Conservation (phyloP, 2,329 filamentous ascomycete genomes). For the Aspergillus fijiensis region DNA sequence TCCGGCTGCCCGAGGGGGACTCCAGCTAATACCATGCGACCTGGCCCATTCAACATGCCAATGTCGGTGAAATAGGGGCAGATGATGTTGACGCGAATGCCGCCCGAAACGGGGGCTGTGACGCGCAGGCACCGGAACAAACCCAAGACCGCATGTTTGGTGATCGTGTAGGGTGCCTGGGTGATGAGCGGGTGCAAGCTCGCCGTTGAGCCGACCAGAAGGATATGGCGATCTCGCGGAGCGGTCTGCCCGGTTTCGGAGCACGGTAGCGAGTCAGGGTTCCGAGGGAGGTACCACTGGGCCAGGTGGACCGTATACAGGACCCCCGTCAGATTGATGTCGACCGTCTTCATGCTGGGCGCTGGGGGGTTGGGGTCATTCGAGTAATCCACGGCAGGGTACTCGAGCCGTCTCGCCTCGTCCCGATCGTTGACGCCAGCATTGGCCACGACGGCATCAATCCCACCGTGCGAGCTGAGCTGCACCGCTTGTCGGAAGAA, state of each 20-base stretch:
- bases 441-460: neutral
- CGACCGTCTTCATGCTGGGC: neutral
- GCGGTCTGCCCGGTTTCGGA: neutral
- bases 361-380: neutral
- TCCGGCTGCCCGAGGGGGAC: neutral
- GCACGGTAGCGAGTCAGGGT: neutral
- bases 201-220: neutral
- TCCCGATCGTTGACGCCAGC: neutral
- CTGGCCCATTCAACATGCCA: neutral
- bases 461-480: neutral
- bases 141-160: neutral
- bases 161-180: neutral
- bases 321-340: neutral
- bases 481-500: conserved; percentile 1
- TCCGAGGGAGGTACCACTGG: neutral
- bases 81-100: neutral
- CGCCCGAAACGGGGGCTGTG: neutral
- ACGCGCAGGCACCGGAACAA: neutral
- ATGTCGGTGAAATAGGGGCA: neutral
- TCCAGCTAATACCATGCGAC: neutral
- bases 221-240: neutral
- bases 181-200: neutral
- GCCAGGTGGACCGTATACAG: neutral
- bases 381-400: neutral
- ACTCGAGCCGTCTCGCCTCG: neutral